These are phyloP conservation scores for Cyberlindnera suaveolens DNA, from an alignment of 805 yeast species.

Conservation along the genomic window DNA sequence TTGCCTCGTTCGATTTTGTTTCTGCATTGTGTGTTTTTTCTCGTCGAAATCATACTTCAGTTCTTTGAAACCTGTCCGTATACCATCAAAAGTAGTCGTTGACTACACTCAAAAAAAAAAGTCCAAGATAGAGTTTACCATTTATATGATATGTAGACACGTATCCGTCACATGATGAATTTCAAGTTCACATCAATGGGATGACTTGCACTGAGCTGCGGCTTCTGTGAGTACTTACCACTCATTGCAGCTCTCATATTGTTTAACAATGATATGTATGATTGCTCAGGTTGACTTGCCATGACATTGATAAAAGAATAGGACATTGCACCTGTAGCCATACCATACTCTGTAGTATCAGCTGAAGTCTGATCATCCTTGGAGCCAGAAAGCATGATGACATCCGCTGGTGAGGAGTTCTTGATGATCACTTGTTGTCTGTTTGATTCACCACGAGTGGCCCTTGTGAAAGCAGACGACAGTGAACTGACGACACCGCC, in stretches of 20 bases:
- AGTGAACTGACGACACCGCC: slow-evolving; percentile 27
- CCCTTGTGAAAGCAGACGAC: slow-evolving; percentile 17
- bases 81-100: too few species aligned
- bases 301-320: slow-evolving; percentile 61
- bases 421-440: slow-evolving; percentile 33
- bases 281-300: slow-evolving; percentile 46
- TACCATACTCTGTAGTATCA: slow-evolving; percentile 57
- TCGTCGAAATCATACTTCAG: slow-evolving; percentile 2
- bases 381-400: slow-evolving; percentile 60
- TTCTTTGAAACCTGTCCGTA: not conserved
- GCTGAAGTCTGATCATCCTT: slow-evolving; percentile 56
- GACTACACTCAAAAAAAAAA: too few species aligned
- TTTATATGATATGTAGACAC: too few species aligned
- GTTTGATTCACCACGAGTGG: slow-evolving; percentile 18
- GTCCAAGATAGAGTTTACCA: too few species aligned
- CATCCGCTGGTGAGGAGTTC: slow-evolving; percentile 63
- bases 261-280: slow-evolving; percentile 55
- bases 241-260: slow-evolving; percentile 52
- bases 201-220: slow-evolving; percentile 64
- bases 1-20: not conserved
- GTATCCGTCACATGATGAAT: slow-evolving; percentile 26
- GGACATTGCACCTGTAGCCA: slow-evolving; percentile 72
- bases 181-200: slow-evolving; percentile 50
- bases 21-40: not conserved
- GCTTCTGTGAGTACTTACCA: slow-evolving; percentile 62